Base-by-base conservation (phyloP, 225 moss, liverwort and hornwort genomes). In the Anthoceros angustus region DNA sequence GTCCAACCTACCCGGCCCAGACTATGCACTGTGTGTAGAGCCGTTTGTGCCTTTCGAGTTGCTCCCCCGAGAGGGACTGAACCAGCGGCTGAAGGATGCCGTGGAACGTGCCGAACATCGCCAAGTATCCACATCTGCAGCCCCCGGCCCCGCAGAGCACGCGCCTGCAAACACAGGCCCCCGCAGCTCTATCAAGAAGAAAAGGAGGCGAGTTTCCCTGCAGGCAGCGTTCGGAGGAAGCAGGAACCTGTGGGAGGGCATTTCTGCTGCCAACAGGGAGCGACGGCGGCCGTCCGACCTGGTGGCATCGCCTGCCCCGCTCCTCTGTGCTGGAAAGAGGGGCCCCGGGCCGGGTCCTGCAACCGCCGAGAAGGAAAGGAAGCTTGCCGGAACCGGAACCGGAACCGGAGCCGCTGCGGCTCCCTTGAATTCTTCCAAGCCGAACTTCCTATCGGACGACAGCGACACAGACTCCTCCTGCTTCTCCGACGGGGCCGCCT, bases 171-270 rank as follows among this genome's bases (percentile, higher is more conserved):
- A 32, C 32, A 32, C 32, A 4, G 32, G 32, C 32, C 32, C 32
- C 4, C 32, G 32, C 32, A 32, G 32, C 32, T 32, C 23, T 5
- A 55, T 23, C 55, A 55, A 20, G n/a, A 55, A 20, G 23, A 55
- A 55, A 20, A 18, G 23, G 55, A 9, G 23, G 14, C 55, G 55
- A 1, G 55, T 55, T 15, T 55, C 55, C n/a, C 55, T 55, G 55
- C 55, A 55, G 14, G 55, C 55, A 55, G 16, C 55, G 23, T 55
- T 55, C 23, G 55, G n/a, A 7, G 55, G 55, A 55, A 55, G 55
- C 55, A 55, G 55, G 55, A 55, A 18, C n/a, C 5, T 55, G n/a
- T 55, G 55, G 55, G 55, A 55, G 14, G 55, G 55, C 55, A 55
- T 55, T 55, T 18, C 55, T 55, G 12, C 55, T 55, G 55, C 55